Evolutionary conservation across 257 asterid species (phyloP), one percentile per base, ranked within the genome.

Genomic region (Agastache rugosa): DNA sequence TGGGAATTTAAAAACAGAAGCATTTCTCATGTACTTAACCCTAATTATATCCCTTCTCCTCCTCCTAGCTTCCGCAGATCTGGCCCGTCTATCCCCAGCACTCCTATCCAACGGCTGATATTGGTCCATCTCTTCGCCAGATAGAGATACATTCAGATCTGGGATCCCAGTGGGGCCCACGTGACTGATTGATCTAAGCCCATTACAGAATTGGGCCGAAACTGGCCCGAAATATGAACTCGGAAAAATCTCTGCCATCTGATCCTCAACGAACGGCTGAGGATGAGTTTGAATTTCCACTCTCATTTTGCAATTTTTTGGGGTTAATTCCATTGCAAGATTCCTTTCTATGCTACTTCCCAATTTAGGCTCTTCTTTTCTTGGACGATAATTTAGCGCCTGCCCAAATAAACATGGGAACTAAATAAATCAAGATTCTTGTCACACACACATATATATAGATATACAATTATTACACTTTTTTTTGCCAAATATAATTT

Each of bases 41-140:
- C 82, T 89, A 23, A 79, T 86, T 27, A 77, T 73, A 42, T 82
- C 87, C 76, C 2, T 83, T 62, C 97, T 83, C 16, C 63, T 50
- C 89, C 85, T 87, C 83, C 97, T 75, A 1, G 93, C 90, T 64
- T 83, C 91, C 23, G 93, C 96, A 67, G 20, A 79, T 71, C 56
- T 79, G 76, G 89, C 82, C 74, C 83, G 85, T 58, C 69, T 71
- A 47, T 80, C 82, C 25, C 5, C 74, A 31, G 37, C 5, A 23
- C 69, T 42, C 27, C 19, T 34, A 71, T 80, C 89, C 79, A 83
- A 72, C 65, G 86, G 83, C 73, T 59, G 85, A 8, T 51, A 50
- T 8, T 58, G 54, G 31, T 74, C 80, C 72, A 74, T 9, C 70
- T 58, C 85, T 34, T 80, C 86, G 7, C 72, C 76, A 2, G 75